Conservation (phyloP, 345 rosid genomes). For the Adansonia digitata region DNA sequence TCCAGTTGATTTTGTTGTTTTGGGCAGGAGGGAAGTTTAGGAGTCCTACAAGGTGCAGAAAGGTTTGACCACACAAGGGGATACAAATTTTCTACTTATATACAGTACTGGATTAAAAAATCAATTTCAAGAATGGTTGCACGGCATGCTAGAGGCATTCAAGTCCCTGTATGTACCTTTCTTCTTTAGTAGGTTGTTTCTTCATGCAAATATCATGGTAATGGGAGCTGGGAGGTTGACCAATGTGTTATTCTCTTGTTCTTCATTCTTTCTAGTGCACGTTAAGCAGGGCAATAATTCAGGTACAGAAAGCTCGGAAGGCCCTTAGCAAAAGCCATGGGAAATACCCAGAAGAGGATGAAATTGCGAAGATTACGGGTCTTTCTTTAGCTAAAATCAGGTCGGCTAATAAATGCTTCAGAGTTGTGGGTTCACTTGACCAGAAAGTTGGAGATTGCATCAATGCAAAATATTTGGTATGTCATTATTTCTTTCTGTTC, state of each 20-base stretch:
- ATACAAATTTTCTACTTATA: slow-evolving; percentile 79
- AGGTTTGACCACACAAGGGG: slow-evolving; percentile 83
- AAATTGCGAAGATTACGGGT: slow-evolving; percentile 56
- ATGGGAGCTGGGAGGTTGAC: slow-evolving; percentile 7
- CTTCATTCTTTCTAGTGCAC: slow-evolving; percentile 30
- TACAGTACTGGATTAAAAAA: slow-evolving; percentile 79
- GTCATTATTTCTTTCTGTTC: not conserved
- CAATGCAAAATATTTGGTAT: slow-evolving; percentile 56
- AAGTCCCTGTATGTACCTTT: slow-evolving; percentile 54
- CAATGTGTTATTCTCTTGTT: slow-evolving; percentile 4
- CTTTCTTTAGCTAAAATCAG: slow-evolving; percentile 57
- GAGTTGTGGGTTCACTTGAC: slow-evolving; percentile 76
- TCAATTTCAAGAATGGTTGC: slow-evolving; percentile 58
- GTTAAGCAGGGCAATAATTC: slow-evolving; percentile 42
- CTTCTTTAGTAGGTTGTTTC: slow-evolving; percentile 12
- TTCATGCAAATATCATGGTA: not conserved
- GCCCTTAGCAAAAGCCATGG: slow-evolving; percentile 41
- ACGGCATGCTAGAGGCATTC: slow-evolving; percentile 56
- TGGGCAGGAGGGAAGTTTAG: slow-evolving; percentile 67
- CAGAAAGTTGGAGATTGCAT: slow-evolving; percentile 48
- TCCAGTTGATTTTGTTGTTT: slow-evolving; percentile 10
- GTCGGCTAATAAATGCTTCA: slow-evolving; percentile 63
- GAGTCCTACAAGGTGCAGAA: slow-evolving; percentile 80
- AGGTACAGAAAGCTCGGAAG: slow-evolving; percentile 67
- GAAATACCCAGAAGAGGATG: slow-evolving; percentile 52